Base-by-base conservation (phyloP, 2,329 filamentous ascomycete genomes). In the Monosporascus sp. region DNA sequence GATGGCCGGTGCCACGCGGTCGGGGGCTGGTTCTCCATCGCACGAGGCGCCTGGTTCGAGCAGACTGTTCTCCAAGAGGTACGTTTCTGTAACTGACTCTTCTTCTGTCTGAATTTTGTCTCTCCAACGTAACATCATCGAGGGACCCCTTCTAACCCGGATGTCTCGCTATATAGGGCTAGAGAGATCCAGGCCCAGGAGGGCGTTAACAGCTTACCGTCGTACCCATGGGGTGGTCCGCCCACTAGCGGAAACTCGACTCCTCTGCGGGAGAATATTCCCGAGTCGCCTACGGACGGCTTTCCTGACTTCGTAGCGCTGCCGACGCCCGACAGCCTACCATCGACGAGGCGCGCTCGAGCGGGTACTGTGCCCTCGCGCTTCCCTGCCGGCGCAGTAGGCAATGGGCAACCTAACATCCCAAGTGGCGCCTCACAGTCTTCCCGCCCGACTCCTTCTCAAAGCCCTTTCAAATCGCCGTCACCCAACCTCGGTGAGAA, bases 131-230 rank as follows among this genome's bases (percentile, higher is more conserved):
- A 27, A 17, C 39, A 50, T 22, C 53, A 17, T 46, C 5, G 31
- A 46, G 24, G 5, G 43, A 17, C 39, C 6, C 18, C 14, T 50
- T 35, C n/a, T 49, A 24, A 51, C 43, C 15, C 7, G 11, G 24
- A 25, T 27, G 1, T 7, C 9, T 39, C 25, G 11, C 14, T n/a
- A 22, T 14, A 15, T 57, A 96, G 93, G 68, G 92, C 94, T 61
- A 84, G 94, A 70, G 94, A 99, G 73, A 97, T 97, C 57, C 93
- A 97, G 76, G 92, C 92, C 51, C 92, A 97, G 75, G 93, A 97
- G 80, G 92, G 92, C 50, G 80, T 96, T 49, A 76, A 77, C 68
- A 86, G 79, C 67, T 80, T 82, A 65, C 80, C 78, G 71, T 72
- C 87, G 50, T 84, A 86, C 67, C 87, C 88, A 44, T 97, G 94